Evolutionary conservation across 345 rosid species (phyloP), one percentile per base, ranked within the genome.

Genomic region (Lumnitzera littorea): DNA sequence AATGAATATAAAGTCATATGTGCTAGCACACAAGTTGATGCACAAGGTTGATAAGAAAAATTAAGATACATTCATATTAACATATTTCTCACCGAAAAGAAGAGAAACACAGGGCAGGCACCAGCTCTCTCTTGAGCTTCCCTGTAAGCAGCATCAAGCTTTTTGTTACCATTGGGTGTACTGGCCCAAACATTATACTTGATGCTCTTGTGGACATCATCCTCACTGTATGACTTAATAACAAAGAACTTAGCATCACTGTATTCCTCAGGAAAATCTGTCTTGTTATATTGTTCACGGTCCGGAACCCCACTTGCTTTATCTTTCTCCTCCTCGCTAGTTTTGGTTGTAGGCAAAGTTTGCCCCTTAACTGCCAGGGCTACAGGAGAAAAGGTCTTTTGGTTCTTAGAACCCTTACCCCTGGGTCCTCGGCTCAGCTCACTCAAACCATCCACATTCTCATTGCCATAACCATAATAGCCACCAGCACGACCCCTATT

Each of bases 121-220:
- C 65, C 66, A 16, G 74, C 67, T 74, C 67, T 90, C 62, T 70
- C 82, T 73, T 73, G 83, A 62, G 92, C 83, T 74, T 90, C 89
- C 62, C 67, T 74, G 64, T 80, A 90, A 49, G 97, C 92, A 61
- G 83, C 84, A 80, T 90, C 92, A 52, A 90, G 63, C 69, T 87
- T 90, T 69, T 79, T 90, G 88, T 87, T 90, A 61, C 92, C 95
- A 57, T 73, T 87, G 23, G 82, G 80, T 15, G 92, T 90, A 79
- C 95, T 87, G 16, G 97, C 95, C 97, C 97, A 87, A 69, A 90
- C 91, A 74, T 87, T 75, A 63, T 90, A 83, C 70, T 87, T 90
- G 51, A 90, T 82, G 81, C 95, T 87, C 77, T 82, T 90, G 74
- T 87, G 87, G 53, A 90, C 87, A 70, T 90, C 89, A 74, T 90